Evolutionary conservation across 139 green algal genomes (phyloP), one percentile per base, ranked within the genome.

Genomic region (Penium margaritaceum): DNA sequence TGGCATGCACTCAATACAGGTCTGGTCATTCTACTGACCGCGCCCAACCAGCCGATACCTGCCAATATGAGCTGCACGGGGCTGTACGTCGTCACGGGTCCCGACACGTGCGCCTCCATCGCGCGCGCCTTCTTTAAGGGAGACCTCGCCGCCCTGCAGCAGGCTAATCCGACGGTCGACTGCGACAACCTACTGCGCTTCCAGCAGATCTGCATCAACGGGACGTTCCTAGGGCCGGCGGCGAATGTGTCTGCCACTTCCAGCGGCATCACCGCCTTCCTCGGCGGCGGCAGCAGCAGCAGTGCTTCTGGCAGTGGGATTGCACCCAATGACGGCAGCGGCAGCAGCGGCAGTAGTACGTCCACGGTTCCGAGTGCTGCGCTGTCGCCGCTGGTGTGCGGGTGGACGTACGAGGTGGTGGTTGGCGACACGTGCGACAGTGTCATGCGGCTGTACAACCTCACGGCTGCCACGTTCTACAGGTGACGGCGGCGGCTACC

Each of bases 321-420:
- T n/a, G n/a, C n/a, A n/a, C n/a, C n/a, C n/a, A n/a, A n/a, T n/a
- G 51, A 60, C 24, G 15, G 24, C 24, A n/a, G 29, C 24, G 51
- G 51, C 1, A 60, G 6, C 24, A n/a, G 29, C 51, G 51, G 51
- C 4, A n/a, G n/a, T n/a, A n/a, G n/a, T n/a, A n/a, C n/a, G n/a
- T n/a, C n/a, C n/a, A n/a, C n/a, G n/a, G n/a, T n/a, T n/a, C n/a
- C n/a, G n/a, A n/a, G n/a, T n/a, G 24, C 29, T 9, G 51, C 29
- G 5, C 24, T 60, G 51, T 60, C 51, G 15, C 51, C 51, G 4
- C 51, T 60, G 51, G 51, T 60, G 51, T 60, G 51, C 51, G 51
- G 51, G 51, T 24, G 29, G 24, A 60, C 51, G 51, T 60, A 60
- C 17, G 30, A n/a, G n/a, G 51, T 60, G 24, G 30, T 24, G 29